phyloP scores from a whole-genome alignment of 352 stramenopile species.

The Poterioochromonas sp. region DNA sequence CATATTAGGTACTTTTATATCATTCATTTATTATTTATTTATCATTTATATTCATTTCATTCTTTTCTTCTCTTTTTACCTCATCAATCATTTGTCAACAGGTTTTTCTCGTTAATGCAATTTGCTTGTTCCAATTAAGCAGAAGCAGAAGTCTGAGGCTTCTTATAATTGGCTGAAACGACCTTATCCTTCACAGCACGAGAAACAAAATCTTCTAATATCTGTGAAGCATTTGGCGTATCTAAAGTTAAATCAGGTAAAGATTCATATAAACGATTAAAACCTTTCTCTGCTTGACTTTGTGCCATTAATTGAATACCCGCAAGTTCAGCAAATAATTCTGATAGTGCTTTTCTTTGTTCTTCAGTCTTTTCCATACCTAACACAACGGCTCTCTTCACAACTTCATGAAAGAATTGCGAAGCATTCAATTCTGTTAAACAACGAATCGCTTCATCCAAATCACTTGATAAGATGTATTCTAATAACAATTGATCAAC shows the following conservation, averaged over 20 bases:
- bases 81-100: no score
- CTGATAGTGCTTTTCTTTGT: slow-evolving; percentile 38
- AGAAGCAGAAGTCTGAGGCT: not conserved
- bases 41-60: no score
- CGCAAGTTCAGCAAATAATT: slow-evolving; percentile 31
- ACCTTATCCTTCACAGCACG: not conserved
- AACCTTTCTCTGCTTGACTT: slow-evolving; percentile 32
- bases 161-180: not conserved
- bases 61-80: no score
- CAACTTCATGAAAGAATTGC: slow-evolving; percentile 94
- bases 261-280: slow-evolving; percentile 9
- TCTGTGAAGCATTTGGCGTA: not conserved
- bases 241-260: slow-evolving; percentile 6
- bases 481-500: slow-evolving; percentile 67
- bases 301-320: slow-evolving; percentile 18
- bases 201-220: not conserved
- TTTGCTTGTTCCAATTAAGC: no score
- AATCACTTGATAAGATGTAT: slow-evolving; percentile 80
- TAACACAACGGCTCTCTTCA: slow-evolving; percentile 65
- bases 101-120: no score
- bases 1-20: no score
- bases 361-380: slow-evolving; percentile 57
- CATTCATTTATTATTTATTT: no score
- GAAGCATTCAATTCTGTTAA: slow-evolving; percentile 81
- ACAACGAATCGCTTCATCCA: slow-evolving; percentile 78